Evolutionary conservation across 129 eudicot genomes (phyloP), one percentile per base, ranked within the genome.

Genomic region (Helichrysum umbraculigerum): DNA sequence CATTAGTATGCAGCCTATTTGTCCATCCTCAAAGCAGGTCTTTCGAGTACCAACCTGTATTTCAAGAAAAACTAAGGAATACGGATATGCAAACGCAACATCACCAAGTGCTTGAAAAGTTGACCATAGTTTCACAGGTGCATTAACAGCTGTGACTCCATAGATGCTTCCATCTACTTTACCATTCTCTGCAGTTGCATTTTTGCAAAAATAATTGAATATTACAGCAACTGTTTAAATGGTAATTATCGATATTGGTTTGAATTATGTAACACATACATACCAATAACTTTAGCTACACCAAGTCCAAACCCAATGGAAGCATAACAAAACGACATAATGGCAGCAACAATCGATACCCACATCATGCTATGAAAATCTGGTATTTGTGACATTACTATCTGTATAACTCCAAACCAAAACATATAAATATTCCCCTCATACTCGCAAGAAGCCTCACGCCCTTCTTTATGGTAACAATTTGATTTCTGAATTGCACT

Each of bases 11-110:
- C n/a, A 7, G 47, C 35, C 50, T 7, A 2, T 34, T 20, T 37
- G 68, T 14, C 29, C 37, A 21, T 21, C 12, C 19, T 17, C 19
- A 15, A 51, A 14, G n/a, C 58, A 51, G 16, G 4, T 15, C 16
- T 3, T 3, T 17, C 58, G 1, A 3, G 16, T 51, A 15, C 62
- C 1, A 9, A 91, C 97, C 96, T 89, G 90, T 73, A 94, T 89
- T 76, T 91, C 88, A 34, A 94, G 89, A 71, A 93, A 81, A 63
- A 90, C 80, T 6, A 81, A 54, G 22, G 97, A 87, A 77, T 74
- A 94, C 12, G 97, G 93, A 76, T 80, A 94, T 19, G 97, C 89
- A 83, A 91, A 94, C 15, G 96, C 97, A 56, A 94, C 83, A 66
- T 91, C 96, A 15, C 99, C 99, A 29, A 94, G 74, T 54, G 91